Conservation (phyloP, 495 filamentous ascomycete species). For the Elaphomyces granulatus region DNA sequence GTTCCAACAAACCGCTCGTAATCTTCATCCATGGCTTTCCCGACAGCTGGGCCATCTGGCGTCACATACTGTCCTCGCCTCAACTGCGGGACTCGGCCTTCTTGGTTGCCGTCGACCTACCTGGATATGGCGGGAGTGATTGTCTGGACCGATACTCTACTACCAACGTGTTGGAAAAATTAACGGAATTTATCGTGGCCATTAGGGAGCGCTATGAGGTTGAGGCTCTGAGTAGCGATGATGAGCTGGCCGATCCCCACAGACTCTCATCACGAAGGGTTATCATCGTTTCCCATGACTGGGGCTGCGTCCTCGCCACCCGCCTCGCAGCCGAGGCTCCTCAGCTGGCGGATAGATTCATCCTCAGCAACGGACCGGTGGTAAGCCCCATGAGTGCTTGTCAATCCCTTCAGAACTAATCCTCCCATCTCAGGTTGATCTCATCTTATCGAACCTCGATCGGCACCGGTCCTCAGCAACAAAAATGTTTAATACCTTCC, state of each 20-base stretch:
- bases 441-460: constrained; percentile 19
- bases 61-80: constrained; percentile 21
- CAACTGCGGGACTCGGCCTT: constrained; percentile 20
- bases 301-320: constrained; percentile 38
- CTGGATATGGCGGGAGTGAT: constrained; percentile 41
- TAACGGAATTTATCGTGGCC: constrained; percentile 34
- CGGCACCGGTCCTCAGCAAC: constrained; percentile 23
- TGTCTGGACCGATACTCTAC: constrained; percentile 31
- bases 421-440: constrained; percentile 10
- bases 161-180: constrained; percentile 33
- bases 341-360: constrained; percentile 37
- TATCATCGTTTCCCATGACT: constrained; percentile 41
- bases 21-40: constrained; percentile 47
- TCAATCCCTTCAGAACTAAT: constrained; percentile 4
- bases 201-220: constrained; percentile 33
- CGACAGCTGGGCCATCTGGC: constrained; percentile 42
- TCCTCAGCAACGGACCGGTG: constrained; percentile 34
- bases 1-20: constrained; percentile 28
- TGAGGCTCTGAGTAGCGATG: constrained; percentile 10
- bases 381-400: constrained; percentile 19
- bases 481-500: constrained; percentile 34
- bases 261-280: no score
- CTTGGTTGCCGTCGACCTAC: constrained; percentile 39
- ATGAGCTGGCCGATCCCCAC: constrained; percentile 17
- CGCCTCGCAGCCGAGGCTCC: constrained; percentile 41